These are phyloP conservation scores for Metrosideros polymorpha DNA, from an alignment of 441 rosid genomes.

Conservation along the genomic window DNA sequence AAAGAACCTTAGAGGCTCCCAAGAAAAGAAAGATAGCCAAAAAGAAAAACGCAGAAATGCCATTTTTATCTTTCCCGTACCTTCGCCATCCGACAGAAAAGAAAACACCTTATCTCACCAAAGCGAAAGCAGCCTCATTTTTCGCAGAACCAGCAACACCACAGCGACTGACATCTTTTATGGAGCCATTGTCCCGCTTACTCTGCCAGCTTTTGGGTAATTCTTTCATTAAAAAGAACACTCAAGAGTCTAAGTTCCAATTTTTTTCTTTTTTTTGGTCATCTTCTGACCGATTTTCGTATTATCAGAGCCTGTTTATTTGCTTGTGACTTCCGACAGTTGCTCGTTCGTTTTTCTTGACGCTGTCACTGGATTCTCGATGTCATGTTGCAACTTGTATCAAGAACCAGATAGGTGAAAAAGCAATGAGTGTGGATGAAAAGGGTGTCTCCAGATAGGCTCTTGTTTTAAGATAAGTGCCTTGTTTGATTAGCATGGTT, in stretches of 20 bases:
- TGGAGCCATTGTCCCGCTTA: neutral
- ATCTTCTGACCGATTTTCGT: neutral
- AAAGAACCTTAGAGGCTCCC: neutral
- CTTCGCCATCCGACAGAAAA: neutral
- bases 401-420: neutral
- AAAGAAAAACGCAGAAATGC: neutral
- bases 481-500: neutral
- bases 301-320: neutral
- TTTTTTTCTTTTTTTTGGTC: accelerated
- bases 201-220: neutral
- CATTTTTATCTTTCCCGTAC: neutral
- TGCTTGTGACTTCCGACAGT: neutral
- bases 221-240: neutral
- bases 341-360: neutral
- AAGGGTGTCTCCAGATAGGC: neutral
- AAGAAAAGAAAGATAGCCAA: neutral
- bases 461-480: neutral
- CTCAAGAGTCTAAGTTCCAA: neutral
- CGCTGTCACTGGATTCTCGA: neutral
- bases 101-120: neutral
- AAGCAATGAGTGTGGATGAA: neutral
- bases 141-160: neutral
- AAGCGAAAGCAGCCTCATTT: neutral
- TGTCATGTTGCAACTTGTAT: neutral
- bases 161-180: neutral